Evolutionary conservation across 2,329 filamentous ascomycete species (phyloP), one percentile per base, ranked within the genome.

Genomic region (Akanthomyces uredinophilus): DNA sequence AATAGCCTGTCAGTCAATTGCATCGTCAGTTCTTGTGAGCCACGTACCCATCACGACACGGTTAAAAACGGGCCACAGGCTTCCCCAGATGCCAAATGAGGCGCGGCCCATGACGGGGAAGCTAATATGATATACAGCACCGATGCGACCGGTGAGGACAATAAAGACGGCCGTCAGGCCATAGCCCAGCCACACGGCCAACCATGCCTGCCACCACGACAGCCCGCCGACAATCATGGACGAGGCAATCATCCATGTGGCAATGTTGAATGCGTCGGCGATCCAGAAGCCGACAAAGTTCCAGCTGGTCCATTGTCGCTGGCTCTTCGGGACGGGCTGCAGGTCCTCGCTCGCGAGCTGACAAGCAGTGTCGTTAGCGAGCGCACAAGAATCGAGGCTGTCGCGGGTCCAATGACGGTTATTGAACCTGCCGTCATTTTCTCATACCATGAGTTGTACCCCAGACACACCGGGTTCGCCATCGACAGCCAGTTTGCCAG

Each of bases 201-300:
- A 77, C 88, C 89, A 92, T 13, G 90, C 88, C 76, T 96, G 91
- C 92, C 92, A 96, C 92, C 92, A 96, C 11, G 90, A 91, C 27
- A 96, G 80, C 13, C 91, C 91, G 54, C 77, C 79, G 1, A 88
- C 83, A 37, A 96, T 90, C 84, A 92, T 92, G 44, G 89, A 87
- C 1, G 89, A 91, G 0, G 90, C 89, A 65, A 96, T 95, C 91
- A 96, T 96, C 92, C 91, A 96, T 1, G 91, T 95, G 74, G 94
- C 95, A 72, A 95, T 91, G 74, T 94, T 94, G 78, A 93, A 92
- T 0, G 87, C 89, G 75, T 94, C 90, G 35, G 90, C 88, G 69
- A 95, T 83, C 91, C 91, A 94, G 72, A 95, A 95, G 18, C 86
- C 89, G 43, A 96, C 88, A 72, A 92, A 96, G 74, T 96, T 96